phyloP scores from a whole-genome alignment of 192 early-diverging fungal genomes.

The Podila epigama region DNA sequence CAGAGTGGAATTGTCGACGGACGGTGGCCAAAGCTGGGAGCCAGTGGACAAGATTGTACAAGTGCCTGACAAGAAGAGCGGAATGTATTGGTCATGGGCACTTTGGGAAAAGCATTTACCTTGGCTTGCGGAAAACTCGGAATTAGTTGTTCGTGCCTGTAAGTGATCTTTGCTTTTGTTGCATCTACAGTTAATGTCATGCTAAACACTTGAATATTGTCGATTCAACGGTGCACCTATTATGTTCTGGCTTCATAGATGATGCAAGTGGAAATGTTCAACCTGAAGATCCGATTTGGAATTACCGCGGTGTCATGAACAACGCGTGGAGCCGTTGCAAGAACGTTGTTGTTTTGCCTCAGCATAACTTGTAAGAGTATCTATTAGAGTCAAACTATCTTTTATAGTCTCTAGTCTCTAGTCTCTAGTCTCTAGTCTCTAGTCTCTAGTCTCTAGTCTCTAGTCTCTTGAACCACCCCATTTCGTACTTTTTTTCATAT shows the following conservation, averaged over 20 bases:
- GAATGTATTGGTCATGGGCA: constrained; percentile 84
- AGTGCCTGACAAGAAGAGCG: constrained; percentile 32
- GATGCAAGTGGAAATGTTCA: constrained; percentile 89
- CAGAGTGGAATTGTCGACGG: constrained; percentile 82
- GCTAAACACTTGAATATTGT: no score
- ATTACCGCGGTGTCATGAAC: constrained; percentile 84
- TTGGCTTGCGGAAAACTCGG: constrained; percentile 52
- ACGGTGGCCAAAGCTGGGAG: constrained; percentile 86
- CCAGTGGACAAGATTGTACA: constrained; percentile 70
- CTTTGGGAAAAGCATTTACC: constrained; percentile 75
- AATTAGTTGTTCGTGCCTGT: constrained; percentile 83
- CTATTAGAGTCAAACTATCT: no score
- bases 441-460: no score
- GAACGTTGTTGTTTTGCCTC: constrained; percentile 26
- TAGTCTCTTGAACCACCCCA: not conserved
- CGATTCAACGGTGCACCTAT: no score
- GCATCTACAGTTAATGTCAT: not conserved
- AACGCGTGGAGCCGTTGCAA: constrained; percentile 62
- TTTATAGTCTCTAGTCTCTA: no score
- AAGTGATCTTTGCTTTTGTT: constrained; percentile 3
- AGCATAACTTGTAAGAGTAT: constrained; percentile 34
- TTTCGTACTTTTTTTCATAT: not conserved
- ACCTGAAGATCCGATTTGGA: constrained; percentile 79
- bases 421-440: no score
- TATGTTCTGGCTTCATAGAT: constrained; percentile 33